Base-by-base conservation (phyloP, 306 rosid species). In the Clitoria ternatea region DNA sequence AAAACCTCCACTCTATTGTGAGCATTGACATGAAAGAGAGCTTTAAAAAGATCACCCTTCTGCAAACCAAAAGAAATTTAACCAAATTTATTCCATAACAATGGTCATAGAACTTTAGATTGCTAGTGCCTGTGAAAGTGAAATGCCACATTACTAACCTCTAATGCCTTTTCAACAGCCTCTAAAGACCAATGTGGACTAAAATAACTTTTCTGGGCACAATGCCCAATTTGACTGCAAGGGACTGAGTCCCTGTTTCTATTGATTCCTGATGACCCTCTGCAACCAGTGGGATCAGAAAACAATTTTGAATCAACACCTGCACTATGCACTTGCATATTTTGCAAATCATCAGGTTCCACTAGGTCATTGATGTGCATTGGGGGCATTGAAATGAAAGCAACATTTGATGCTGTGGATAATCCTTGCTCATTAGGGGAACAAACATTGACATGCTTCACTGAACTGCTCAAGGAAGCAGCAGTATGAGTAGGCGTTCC, bases 1-100 rank as follows among this genome's bases (percentile, higher is more conserved):
- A 89, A 66, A 70, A 90, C 98, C 97, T 94, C 98, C 37, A 78
- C 61, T 77, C 84, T 86, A 65, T 94, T 89, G 84, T 87, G 89
- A 15, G 90, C 95, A 79, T 94, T 94, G 80, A 94, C 95, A 47
- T 43, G 88, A 70, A 94, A 87, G 59, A 78, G 69, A 77, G 96
- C 91, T 84, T 77, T 94, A 44, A 85, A 89, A 72, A 73, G 80
- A 70, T 78, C 87, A 36, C 96, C 96, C 67, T 71, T 89, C 98
- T 94, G 94, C 85, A 76, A 81, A 48, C 77, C 18, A 64, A 57
- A 69, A 32, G 7, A 78, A 44, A 66, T 18, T 18, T 4, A 79
- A 54, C 37, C 73, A 55, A 73, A 6, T 9, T 40, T 20, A 72
- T 59, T 33, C 19, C 11, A 54, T n/a, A 33, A 17, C 7, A 49